Evolutionary conservation across 305 asterid species (phyloP).

Genomic region (Fraxinus xanthoxyloides): DNA sequence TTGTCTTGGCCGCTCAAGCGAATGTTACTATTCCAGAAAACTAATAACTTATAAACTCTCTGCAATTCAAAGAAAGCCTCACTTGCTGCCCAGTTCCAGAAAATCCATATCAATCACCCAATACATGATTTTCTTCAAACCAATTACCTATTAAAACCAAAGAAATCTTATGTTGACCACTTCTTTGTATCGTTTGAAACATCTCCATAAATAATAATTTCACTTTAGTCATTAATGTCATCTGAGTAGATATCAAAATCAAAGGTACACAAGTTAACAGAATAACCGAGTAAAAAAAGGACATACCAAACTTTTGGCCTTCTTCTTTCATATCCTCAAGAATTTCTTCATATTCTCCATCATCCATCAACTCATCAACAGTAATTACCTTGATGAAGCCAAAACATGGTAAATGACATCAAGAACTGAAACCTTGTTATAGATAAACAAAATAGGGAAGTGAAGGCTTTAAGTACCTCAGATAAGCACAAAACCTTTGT

Average conservation of each 20-base stretch:
- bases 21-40: neutral
- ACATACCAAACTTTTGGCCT: conserved; percentile 58
- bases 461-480: conserved; percentile 34
- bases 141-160: neutral
- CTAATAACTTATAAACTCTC: neutral
- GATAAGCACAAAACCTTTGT: conserved; percentile 58
- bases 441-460: conserved; percentile 3
- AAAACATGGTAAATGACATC: conserved; percentile 7
- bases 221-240: neutral
- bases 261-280: neutral
- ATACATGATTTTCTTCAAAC: neutral
- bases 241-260: neutral
- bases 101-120: neutral
- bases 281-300: neutral
- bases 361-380: conserved; percentile 51
- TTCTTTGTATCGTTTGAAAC: conserved; percentile 1
- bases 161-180: neutral
- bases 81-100: neutral
- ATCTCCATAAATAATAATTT: neutral
- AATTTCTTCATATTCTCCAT: conserved; percentile 57
- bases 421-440: conserved; percentile 14
- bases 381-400: conserved; percentile 43
- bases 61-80: neutral
- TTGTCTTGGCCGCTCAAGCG: neutral
- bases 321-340: conserved; percentile 61